These are phyloP conservation scores for Neurospora sp. DNA, from an alignment of 495 filamentous ascomycete genomes.

Conservation along the genomic window DNA sequence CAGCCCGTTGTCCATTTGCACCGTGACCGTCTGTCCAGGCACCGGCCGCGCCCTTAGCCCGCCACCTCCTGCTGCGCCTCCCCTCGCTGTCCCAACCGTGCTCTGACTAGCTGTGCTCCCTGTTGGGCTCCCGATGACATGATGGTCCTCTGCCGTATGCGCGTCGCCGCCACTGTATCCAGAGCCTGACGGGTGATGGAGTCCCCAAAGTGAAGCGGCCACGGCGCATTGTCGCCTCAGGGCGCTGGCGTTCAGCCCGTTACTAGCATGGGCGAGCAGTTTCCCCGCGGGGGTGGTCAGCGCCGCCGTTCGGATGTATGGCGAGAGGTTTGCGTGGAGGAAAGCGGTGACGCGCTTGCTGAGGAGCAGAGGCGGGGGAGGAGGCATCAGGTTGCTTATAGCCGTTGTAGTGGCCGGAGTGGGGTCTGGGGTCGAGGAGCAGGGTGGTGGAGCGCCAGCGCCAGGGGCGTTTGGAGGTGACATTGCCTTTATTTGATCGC, in stretches of 20 bases:
- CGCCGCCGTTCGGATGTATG: constrained; percentile 30
- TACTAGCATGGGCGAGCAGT: constrained; percentile 38
- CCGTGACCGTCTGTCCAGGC: constrained; percentile 24
- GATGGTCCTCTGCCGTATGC: background rate
- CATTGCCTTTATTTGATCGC: background rate
- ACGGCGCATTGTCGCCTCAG: constrained; percentile 40
- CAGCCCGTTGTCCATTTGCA: constrained; percentile 34
- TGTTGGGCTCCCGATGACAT: background rate
- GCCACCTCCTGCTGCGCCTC: constrained; percentile 1
- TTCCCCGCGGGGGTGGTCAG: constrained; percentile 38
- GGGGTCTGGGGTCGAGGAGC: background rate
- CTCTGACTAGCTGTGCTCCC: background rate
- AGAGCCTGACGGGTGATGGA: constrained; percentile 16
- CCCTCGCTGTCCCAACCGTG: background rate
- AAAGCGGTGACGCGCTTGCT: constrained; percentile 39
- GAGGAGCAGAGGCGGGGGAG: constrained; percentile 36
- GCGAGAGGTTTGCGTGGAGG: constrained; percentile 36
- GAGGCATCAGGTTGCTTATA: constrained; percentile 8
- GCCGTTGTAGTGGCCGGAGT: constrained; percentile 5
- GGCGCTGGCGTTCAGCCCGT: constrained; percentile 24
- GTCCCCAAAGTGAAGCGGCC: constrained; percentile 36
- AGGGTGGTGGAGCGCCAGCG: background rate
- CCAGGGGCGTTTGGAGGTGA: background rate
- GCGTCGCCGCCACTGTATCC: background rate
- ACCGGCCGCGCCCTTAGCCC: background rate